Conservation (phyloP, 2,329 filamentous ascomycete genomes). For the Microsporum audouinii region DNA sequence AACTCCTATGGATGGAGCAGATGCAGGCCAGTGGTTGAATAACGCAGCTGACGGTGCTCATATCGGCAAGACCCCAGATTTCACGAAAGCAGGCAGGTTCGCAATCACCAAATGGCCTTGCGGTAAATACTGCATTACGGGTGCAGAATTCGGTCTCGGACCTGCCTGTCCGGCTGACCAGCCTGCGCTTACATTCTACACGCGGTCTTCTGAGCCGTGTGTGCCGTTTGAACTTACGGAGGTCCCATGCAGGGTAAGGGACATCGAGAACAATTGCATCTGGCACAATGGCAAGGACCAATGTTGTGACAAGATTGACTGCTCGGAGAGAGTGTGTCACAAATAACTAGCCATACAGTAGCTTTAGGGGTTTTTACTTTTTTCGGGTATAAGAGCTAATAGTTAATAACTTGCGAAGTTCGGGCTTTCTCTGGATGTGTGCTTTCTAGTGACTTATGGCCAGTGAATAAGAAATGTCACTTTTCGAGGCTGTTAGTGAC, state of each 20-base stretch:
- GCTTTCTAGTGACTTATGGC: neutral
- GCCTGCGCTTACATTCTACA: neutral
- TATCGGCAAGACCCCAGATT: slow-evolving; percentile 1
- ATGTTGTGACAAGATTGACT: slow-evolving; percentile 7
- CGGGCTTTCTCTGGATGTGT: no score
- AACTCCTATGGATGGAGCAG: slow-evolving; percentile 1
- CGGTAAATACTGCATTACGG: slow-evolving; percentile 4
- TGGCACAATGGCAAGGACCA: slow-evolving; percentile 6
- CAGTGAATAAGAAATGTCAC: neutral
- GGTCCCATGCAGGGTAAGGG: neutral
- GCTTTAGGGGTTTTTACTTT: neutral
- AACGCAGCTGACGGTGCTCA: neutral
- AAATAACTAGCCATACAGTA: neutral
- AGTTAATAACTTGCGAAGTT: no score
- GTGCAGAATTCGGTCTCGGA: neutral
- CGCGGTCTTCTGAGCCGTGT: neutral
- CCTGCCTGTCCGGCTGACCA: slow-evolving; percentile 1
- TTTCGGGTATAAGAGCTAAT: neutral
- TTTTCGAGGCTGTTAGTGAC: no score
- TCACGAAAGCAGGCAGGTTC: neutral
- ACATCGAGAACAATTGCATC: neutral
- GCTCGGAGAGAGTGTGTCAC: neutral
- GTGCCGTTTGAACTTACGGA: slow-evolving; percentile 4
- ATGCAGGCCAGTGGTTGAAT: slow-evolving; percentile 5
- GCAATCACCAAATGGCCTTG: slow-evolving; percentile 6